phyloP scores from a whole-genome alignment of 2,329 filamentous ascomycete species.

The Ambrosiella cleistominuta region DNA sequence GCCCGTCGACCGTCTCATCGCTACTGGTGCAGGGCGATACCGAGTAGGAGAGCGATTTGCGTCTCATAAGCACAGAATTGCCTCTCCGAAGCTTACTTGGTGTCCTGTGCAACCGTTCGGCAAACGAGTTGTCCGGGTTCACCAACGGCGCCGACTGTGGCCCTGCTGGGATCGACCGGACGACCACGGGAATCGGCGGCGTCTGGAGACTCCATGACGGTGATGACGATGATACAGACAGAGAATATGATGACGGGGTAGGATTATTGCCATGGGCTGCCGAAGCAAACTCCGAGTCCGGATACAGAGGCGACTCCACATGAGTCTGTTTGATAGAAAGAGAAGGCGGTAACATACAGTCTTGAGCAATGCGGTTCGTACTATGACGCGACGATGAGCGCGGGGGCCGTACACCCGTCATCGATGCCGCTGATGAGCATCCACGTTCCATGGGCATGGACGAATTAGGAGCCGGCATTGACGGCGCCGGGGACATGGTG shows the following conservation, averaged over 20 bases:
- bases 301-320: neutral
- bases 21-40: constrained; percentile 5
- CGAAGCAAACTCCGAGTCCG: constrained; percentile 6
- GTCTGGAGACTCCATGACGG: neutral
- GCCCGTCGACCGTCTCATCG: constrained; percentile 1
- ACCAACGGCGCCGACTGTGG: constrained; percentile 2
- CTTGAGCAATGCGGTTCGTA: constrained; percentile 7
- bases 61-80: constrained; percentile 7
- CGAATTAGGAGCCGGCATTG: neutral
- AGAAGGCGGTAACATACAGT: constrained; percentile 6
- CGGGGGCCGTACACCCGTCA: constrained; percentile 7
- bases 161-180: constrained; percentile 3
- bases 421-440: constrained; percentile 8
- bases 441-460: constrained; percentile 5
- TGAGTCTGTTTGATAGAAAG: neutral
- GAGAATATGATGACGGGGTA: neutral
- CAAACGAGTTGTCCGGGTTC: constrained; percentile 9
- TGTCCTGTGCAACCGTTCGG: constrained; percentile 5
- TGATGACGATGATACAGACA: neutral
- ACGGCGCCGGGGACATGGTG: neutral
- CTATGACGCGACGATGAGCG: constrained; percentile 10
- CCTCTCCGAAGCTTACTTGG: constrained; percentile 8
- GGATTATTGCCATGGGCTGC: neutral
- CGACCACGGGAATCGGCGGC: constrained; percentile 7
- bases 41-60: constrained; percentile 8